Evolutionary conservation across 192 early-diverging fungal genomes (phyloP).

Genomic region (Linnemannia schmuckeri): DNA sequence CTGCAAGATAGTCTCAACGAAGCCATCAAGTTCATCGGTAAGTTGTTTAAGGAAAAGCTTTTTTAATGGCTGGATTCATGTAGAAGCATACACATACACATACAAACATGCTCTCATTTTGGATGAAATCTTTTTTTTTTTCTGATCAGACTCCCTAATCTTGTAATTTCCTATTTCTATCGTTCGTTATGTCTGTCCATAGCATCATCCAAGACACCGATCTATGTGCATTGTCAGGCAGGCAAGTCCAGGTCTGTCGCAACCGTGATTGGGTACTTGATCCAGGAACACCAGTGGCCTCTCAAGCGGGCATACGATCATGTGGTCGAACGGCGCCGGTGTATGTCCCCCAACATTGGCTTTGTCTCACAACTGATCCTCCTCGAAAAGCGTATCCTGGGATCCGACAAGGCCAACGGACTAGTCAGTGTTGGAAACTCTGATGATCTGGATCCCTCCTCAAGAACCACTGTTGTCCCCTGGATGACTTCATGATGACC

Average conservation of each 20-base stretch:
- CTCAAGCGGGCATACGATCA: constrained; percentile 75
- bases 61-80: neutral
- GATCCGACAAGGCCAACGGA: constrained; percentile 40
- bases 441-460: constrained; percentile 19
- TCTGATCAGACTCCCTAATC: neutral
- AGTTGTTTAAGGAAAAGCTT: neutral
- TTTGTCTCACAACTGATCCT: constrained; percentile 78
- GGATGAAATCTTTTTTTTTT: constrained; percentile 14
- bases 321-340: constrained; percentile 71
- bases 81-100: neutral
- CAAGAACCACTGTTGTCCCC: constrained; percentile 23
- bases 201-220: constrained; percentile 56
- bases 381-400: constrained; percentile 73
- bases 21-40: constrained; percentile 78
- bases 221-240: constrained; percentile 85
- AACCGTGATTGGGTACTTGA: constrained; percentile 76
- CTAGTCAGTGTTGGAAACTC: constrained; percentile 18
- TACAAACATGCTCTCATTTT: neutral
- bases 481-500: constrained; percentile 33
- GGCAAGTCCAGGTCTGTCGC: constrained; percentile 80
- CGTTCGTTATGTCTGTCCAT: constrained; percentile 28
- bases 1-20: constrained; percentile 71
- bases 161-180: constrained; percentile 9
- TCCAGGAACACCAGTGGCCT: constrained; percentile 70
- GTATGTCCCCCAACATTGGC: constrained; percentile 84